Percentiles rank a stretch among this genome's conserved stretches.
Conservation (phyloP, 2,329 filamentous ascomycete genomes). For the Pyrenophora tritici-repentis region DNA sequence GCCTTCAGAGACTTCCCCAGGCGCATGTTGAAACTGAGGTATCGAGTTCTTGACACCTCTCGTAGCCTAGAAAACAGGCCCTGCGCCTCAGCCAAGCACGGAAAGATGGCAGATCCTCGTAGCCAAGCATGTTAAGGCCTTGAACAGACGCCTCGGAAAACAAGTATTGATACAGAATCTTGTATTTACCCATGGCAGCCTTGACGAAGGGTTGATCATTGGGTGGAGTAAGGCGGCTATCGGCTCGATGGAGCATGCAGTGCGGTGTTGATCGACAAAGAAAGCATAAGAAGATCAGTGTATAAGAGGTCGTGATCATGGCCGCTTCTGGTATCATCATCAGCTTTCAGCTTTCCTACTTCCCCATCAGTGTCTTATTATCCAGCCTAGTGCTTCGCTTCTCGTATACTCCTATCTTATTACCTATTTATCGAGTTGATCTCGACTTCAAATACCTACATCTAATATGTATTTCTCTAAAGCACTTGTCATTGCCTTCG, state of each 20-base stretch:
- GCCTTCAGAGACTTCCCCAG: slow-evolving; percentile 17
- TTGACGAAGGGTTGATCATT: slow-evolving; percentile 6
- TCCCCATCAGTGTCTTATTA: slow-evolving; percentile 17
- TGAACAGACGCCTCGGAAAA: slow-evolving; percentile 8
- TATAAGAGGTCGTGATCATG: slow-evolving; percentile 25
- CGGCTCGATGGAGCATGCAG: slow-evolving; percentile 5
- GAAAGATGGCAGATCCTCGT: slow-evolving; percentile 23
- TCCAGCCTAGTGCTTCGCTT: slow-evolving; percentile 29
- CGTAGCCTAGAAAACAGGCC: slow-evolving; percentile 6
- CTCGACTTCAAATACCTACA: slow-evolving; percentile 11
- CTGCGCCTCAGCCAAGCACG: slow-evolving; percentile 21
- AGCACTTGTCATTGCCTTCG: slow-evolving; percentile 31
- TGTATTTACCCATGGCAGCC: slow-evolving; percentile 13
- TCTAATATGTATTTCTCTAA: slow-evolving; percentile 37
- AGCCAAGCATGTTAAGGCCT: slow-evolving; percentile 31
- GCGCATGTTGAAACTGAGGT: slow-evolving; percentile 22
- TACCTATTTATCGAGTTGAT: slow-evolving; percentile 20
- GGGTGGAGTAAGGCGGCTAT: slow-evolving; percentile 8
- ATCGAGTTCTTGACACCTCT: slow-evolving; percentile 20
- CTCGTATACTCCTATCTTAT: slow-evolving; percentile 9
- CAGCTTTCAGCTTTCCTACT: slow-evolving; percentile 20
- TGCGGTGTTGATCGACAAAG: slow-evolving; percentile 4
- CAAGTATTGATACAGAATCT: slow-evolving; percentile 21
- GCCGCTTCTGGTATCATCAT: slow-evolving; percentile 16
- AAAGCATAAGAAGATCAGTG: background rate